A percentile compares a stretch with the other conserved stretches of the same genome.
These are phyloP conservation scores for Candida boleticola DNA, from an alignment of 805 yeast genomes.

Conservation along the genomic window DNA sequence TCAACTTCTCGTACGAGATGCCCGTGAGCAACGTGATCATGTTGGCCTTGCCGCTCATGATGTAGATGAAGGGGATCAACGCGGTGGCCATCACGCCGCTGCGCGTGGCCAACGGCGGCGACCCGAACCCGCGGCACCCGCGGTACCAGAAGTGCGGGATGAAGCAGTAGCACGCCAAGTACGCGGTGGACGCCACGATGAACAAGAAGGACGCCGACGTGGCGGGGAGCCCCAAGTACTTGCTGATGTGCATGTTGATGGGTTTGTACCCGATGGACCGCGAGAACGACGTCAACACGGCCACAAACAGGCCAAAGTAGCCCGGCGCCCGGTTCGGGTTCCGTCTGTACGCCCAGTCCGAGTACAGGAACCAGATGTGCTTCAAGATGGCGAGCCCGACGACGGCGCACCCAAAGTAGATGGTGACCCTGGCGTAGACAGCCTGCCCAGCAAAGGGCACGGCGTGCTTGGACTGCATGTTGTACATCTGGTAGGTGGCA, in stretches of 20 bases:
- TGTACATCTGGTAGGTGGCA: constrained; percentile 18
- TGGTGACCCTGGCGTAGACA: constrained; percentile 35
- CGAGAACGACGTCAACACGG: constrained; percentile 30
- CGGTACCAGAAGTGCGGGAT: constrained; percentile 52
- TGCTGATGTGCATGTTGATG: constrained; percentile 21
- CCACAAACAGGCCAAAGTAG: constrained; percentile 20
- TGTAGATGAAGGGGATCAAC: constrained; percentile 48
- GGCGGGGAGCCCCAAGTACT: constrained; percentile 30
- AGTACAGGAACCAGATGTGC: constrained; percentile 22
- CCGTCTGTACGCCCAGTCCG: constrained; percentile 21
- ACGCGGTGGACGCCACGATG: constrained; percentile 33
- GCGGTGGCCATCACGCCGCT: constrained; percentile 52
- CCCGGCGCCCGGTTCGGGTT: constrained; percentile 14
- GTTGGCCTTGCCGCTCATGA: constrained; percentile 54
- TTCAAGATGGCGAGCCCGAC: constrained; percentile 34
- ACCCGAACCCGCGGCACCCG: constrained; percentile 53
- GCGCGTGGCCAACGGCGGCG: constrained; percentile 57
- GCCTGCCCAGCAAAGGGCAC: constrained; percentile 27
- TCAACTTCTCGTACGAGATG: constrained; percentile 53
- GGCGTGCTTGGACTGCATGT: constrained; percentile 26
- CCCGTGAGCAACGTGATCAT: constrained; percentile 50
- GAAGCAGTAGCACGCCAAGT: constrained; percentile 34
- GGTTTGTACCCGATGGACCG: constrained; percentile 35
- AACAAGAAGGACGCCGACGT: constrained; percentile 38
- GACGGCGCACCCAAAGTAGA: constrained; percentile 40